These are phyloP conservation scores for Chlamydomonas sp. DNA, from an alignment of 139 green algal genomes.

Conservation along the genomic window DNA sequence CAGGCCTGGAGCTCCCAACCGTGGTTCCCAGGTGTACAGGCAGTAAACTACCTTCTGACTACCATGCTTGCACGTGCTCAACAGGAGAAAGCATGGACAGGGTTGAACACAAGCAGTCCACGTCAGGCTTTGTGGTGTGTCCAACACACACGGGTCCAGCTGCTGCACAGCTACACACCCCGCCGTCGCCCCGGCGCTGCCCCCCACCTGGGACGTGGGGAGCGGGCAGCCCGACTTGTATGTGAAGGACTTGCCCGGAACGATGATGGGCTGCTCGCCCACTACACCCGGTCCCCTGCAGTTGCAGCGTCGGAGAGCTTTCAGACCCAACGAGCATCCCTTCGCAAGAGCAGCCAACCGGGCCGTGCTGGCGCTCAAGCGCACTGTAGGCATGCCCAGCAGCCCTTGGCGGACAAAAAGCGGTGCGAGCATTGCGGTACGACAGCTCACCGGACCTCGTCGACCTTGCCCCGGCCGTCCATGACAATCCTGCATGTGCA, in stretches of 20 bases:
- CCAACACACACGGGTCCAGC: too few relatives aligned
- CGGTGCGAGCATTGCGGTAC: not conserved
- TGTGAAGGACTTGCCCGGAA: conserved; percentile 70
- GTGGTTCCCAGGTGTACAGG: too few relatives aligned
- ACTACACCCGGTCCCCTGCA: conserved; percentile 79
- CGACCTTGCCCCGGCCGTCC: conserved; percentile 60
- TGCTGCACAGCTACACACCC: too few relatives aligned
- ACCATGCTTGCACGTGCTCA: too few relatives aligned
- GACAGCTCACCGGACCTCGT: conserved; percentile 64
- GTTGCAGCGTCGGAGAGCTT: not conserved
- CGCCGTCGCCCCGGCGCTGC: not conserved
- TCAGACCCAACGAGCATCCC: not conserved
- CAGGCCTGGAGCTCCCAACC: too few relatives aligned
- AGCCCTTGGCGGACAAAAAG: not conserved
- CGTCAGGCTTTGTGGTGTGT: too few relatives aligned
- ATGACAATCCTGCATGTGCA: conserved; percentile 50
- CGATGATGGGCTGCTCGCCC: conserved; percentile 80
- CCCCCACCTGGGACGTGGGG: conserved; percentile 50
- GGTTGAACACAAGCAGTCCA: too few relatives aligned
- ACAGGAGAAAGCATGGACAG: too few relatives aligned
- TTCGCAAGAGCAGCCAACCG: not conserved
- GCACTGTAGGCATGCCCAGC: not conserved
- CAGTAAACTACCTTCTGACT: too few relatives aligned
- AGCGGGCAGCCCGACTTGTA: conserved; percentile 78
- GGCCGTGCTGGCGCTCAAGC: not conserved